Base-by-base conservation (phyloP, 2,329 filamentous ascomycete genomes). In the Beauveria pseudobassiana region DNA sequence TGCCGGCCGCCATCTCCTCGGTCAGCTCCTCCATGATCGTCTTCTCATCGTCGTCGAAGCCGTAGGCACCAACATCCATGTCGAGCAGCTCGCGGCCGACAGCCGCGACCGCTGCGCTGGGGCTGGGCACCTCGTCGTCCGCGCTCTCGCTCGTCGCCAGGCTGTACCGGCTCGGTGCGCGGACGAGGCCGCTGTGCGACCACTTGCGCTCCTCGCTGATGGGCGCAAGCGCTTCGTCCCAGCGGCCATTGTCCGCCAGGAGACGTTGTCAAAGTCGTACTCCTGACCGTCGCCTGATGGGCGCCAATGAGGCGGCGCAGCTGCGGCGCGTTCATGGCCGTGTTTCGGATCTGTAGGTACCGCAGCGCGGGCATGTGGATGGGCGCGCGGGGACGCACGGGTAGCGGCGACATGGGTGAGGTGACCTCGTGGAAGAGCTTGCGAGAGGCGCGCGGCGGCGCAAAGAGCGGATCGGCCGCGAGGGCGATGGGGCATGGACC, bases 221-320 rank as follows among this genome's bases (percentile, higher is more conserved):
- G 1, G 89, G 88, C 45, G 86, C 84, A n/a, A 96, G 81, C 0
- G 90, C 91, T 34, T 92, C 87, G 63, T 95, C 88, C 91, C 91
- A 96, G 62, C 80, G 87, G 30, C 89, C 91, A 40, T 78, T 78
- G 63, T 83, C 81, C 56, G 85, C 80, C 49, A 96, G 81, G 82
- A 79, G 20, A 93, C 86, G 64, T 90, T 87, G 70, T 92, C 87
- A 72, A 96, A 91, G 71, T 91, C 87, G 69, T 93, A 91, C 69
- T 93, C 88, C 83, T 81, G 51, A 96, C 83, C 0, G 85, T 87
- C 61, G 78, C 77, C 34, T 84, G 82, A 74, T 96, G 90, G 14
- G 78, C 76, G 55, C 79, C 75, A 63, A 95, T 86, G 64, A 96
- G 85, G 16, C 80, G 78, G 49, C 85, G 82, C 63, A 96, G 82